Evolutionary conservation across 495 filamentous ascomycete species (phyloP), one percentile per base, ranked within the genome.

Genomic region (Parmelia sp.): DNA sequence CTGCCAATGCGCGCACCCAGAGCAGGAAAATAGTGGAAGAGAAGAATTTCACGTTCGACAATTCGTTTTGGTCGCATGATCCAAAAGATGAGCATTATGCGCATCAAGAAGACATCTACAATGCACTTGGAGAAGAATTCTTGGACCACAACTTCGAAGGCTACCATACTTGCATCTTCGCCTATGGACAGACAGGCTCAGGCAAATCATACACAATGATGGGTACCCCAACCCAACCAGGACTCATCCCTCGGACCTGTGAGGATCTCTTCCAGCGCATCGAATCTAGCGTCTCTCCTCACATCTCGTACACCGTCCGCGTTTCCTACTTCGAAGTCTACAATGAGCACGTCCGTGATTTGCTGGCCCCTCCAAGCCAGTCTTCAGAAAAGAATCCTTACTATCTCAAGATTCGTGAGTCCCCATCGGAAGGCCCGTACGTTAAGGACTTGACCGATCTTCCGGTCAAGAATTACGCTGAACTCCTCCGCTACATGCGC

Each of bases 131-230:
- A 40, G 94, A 97, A 72, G 95, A 97, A 67, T 97, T 97, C 65
- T 80, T 99, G 60, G 95, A 99, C 74, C 95, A 97, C 78, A 99
- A 99, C 75, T 99, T 99, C 67, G 93, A 97, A 71, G 94, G 94
- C 64, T 99, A 97, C 76, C 92, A 99, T 75, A 99, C 94, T 0
- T 99, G 94, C 72, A 97, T 99, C 66, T 97, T 99, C 71, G 95
- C 94, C 53, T 99, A 99, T 70, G 93, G 94, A 21, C 94, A 99
- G 79, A 99, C 94, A 0, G 94, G 94, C 25, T 95, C 93, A 3
- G 94, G 94, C 27, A 99, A 99, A 78, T 92, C 88, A 74, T 99
- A 97, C 75, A 96, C 94, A 23, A 97, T 99, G 95, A 99, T 99
- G 94, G 94, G 94, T 39, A 95, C 90, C 3, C 85, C 86, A 4